Conservation (phyloP, 176 grass and related monocot species). For the Rhynchospora breviuscula region DNA sequence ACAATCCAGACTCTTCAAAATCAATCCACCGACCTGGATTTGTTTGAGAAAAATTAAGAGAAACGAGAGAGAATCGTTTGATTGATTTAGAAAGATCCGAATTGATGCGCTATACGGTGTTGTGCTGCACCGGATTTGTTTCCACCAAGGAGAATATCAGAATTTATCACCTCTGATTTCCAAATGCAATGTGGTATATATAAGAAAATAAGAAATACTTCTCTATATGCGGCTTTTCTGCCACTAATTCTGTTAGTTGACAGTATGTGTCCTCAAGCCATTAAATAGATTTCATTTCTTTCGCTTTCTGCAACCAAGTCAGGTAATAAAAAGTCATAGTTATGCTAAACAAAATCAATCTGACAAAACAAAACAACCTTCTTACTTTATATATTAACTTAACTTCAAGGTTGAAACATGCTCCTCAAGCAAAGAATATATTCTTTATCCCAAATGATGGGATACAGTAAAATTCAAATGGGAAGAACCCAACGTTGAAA, state of each 20-base stretch:
- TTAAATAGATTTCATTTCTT: background rate
- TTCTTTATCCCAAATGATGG: background rate
- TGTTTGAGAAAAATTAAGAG: too few relatives aligned
- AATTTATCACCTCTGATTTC: background rate
- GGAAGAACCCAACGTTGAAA: background rate
- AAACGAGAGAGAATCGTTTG: too few relatives aligned
- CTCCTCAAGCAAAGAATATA: background rate
- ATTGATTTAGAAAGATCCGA: too few relatives aligned
- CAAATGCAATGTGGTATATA: background rate
- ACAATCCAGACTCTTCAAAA: too few relatives aligned
- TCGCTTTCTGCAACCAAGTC: background rate
- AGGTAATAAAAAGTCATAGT: background rate
- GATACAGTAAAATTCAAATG: background rate
- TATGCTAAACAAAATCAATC: background rate
- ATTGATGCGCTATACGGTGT: too few relatives aligned
- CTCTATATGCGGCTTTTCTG: background rate
- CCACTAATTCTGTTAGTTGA: background rate
- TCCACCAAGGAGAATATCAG: too few relatives aligned
- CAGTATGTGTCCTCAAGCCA: background rate
- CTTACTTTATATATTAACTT: background rate
- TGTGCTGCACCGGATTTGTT: too few relatives aligned
- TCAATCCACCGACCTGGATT: too few relatives aligned
- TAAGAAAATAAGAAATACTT: background rate
- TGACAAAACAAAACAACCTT: background rate
- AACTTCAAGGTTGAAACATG: conserved; percentile 4